Base-by-base conservation (phyloP, 2,329 filamentous ascomycete genomes). In the Cladophialophora yegresii region DNA sequence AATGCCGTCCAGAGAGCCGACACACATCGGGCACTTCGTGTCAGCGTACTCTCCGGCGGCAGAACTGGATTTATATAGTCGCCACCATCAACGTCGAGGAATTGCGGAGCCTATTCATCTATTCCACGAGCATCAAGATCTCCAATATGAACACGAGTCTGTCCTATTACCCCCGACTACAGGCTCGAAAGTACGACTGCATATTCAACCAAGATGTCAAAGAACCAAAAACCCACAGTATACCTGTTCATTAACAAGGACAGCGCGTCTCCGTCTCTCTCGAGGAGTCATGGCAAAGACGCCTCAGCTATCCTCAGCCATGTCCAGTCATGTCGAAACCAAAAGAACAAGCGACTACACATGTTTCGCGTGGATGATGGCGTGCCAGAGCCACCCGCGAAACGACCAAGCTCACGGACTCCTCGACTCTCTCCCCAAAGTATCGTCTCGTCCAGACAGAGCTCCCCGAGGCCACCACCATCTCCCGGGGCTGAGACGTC, bases 181-280 rank as follows among this genome's bases (percentile, higher is more conserved):
- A 50, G 47, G 20, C 47, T 28, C n/a, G 13, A 3, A 28, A 26
- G 16, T 9, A 20, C 51, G 33, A 32, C 33, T 10, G 36, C 33
- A 20, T n/a, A 28, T 50, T 22, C 50, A 33, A 20, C 33, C 23
- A 43, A 43, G 30, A 61, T 61, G 58, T 47, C 58, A 20, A 61
- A 54, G 58, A 28, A 12, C 36, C 26, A 33, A 9, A 40, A 49
- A 30, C 58, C 61, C 26, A 63, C 47, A 16, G 55, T 58, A 20
- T 65, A 61, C 36, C 49, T 65, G 13, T 65, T 65, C 23, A 58
- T 65, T 9, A 65, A 65, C 63, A 65, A 65, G 54, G 63, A 65
- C 28, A 47, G 45, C n/a, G 53, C 51, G 20, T 61, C 58, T 55
- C 6, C 28, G n/a, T 65, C 63, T 20, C 58, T 65, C 12, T 61